phyloP scores from a whole-genome alignment of 805 yeast genomes.

The Saccharomycopsis oosterbeekiorum region DNA sequence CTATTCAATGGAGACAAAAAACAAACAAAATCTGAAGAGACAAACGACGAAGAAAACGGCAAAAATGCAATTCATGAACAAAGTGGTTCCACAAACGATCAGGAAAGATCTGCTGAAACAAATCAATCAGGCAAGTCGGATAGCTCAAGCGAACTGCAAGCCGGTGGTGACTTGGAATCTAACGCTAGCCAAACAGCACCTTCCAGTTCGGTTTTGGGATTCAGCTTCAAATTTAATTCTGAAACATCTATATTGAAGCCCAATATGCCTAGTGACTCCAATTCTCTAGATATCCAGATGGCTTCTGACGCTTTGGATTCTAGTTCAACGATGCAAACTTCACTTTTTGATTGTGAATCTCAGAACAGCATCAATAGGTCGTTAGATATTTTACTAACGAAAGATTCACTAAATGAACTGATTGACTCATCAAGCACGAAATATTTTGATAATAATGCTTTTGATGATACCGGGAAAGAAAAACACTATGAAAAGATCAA shows the following conservation, averaged over 20 bases:
- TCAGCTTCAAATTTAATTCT: neutral
- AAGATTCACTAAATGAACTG: neutral
- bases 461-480: neutral
- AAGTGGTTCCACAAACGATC: neutral
- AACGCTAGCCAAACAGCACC: neutral
- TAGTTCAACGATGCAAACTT: neutral
- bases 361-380: neutral
- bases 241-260: neutral
- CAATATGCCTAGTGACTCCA: neutral
- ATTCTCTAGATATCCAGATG: neutral
- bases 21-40: too few species aligned
- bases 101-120: too few species aligned
- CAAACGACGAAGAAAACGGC: too few species aligned
- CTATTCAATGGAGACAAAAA: too few species aligned
- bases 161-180: neutral
- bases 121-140: too few species aligned
- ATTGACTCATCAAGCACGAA: neutral
- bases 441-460: neutral
- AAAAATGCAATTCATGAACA: neutral
- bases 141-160: neutral
- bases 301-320: neutral
- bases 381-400: neutral
- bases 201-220: neutral
- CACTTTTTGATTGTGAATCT: neutral
- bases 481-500: neutral